phyloP scores from a whole-genome alignment of 805 yeast species.

The Candida oleophila region DNA sequence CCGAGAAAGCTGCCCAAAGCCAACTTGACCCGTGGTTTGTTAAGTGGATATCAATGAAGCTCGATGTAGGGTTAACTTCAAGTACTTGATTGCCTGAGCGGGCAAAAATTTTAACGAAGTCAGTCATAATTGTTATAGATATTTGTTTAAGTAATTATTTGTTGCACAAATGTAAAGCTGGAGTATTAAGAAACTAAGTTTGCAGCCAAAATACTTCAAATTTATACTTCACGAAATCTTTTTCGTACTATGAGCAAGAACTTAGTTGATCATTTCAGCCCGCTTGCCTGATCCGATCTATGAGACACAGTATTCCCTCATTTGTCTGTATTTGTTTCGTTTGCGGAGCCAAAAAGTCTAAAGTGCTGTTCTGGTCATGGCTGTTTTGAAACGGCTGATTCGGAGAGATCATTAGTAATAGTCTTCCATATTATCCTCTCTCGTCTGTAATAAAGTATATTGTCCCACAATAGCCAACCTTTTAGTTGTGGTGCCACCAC shows the following conservation, averaged over 20 bases:
- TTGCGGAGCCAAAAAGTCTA: not conserved
- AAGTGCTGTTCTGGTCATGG: not conserved
- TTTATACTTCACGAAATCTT: not conserved
- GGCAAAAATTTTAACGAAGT: not conserved
- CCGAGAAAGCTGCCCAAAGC: slow-evolving; percentile 62
- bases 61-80: slow-evolving; percentile 37
- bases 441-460: not conserved
- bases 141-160: not conserved
- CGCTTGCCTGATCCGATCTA: not conserved
- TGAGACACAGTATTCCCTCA: not conserved
- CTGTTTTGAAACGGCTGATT: not conserved
- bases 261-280: no score
- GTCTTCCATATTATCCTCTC: not conserved
- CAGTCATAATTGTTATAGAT: not conserved
- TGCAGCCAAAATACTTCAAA: not conserved
- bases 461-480: no score
- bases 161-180: not conserved
- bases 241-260: no score
- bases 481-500: no score
- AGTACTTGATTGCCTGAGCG: slow-evolving; percentile 38
- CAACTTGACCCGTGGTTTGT: slow-evolving; percentile 64
- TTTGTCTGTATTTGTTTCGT: not conserved
- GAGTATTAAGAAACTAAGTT: not conserved
- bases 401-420: not conserved
- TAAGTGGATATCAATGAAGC: slow-evolving; percentile 47